These are phyloP conservation scores for Ustilago trichophora DNA, from an alignment of 1,284 basidiomycete genomes.

Conservation along the genomic window DNA sequence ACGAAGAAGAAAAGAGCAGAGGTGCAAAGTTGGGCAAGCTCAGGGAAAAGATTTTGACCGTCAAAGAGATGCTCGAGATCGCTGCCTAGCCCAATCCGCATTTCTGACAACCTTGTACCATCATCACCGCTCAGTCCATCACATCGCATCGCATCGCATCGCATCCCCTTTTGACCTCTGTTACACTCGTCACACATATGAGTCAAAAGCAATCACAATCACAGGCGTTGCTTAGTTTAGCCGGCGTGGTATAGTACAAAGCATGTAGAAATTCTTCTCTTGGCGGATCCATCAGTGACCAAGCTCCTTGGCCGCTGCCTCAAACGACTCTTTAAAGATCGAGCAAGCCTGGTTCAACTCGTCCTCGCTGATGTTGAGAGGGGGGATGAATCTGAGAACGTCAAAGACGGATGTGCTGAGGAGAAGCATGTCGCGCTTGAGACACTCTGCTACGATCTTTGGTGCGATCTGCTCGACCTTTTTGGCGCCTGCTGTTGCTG, in stretches of 20 bases:
- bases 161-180: too few relatives aligned
- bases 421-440: constrained; percentile 59
- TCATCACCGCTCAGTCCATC: too few relatives aligned
- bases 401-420: constrained; percentile 61
- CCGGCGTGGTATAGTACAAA: too few relatives aligned
- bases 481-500: constrained; percentile 3
- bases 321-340: constrained; percentile 55
- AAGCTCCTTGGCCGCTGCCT: constrained; percentile 35
- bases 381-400: constrained; percentile 61
- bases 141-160: too few relatives aligned
- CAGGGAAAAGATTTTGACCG: constrained; percentile 74
- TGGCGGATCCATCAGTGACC: constrained; percentile 16
- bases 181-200: too few relatives aligned
- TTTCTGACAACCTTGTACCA: too few relatives aligned
- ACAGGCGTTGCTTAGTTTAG: too few relatives aligned
- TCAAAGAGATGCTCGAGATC: constrained; percentile 46
- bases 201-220: too few relatives aligned
- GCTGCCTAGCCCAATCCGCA: constrained; percentile 15
- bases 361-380: constrained; percentile 57
- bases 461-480: constrained; percentile 45
- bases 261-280: too few relatives aligned
- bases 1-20: constrained; percentile 74
- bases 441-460: constrained; percentile 52
- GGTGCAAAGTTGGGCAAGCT: constrained; percentile 76
- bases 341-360: constrained; percentile 51